These are phyloP conservation scores for Verticillium zaregamsianum DNA, from an alignment of 2,329 filamentous ascomycete species.

Conservation along the genomic window DNA sequence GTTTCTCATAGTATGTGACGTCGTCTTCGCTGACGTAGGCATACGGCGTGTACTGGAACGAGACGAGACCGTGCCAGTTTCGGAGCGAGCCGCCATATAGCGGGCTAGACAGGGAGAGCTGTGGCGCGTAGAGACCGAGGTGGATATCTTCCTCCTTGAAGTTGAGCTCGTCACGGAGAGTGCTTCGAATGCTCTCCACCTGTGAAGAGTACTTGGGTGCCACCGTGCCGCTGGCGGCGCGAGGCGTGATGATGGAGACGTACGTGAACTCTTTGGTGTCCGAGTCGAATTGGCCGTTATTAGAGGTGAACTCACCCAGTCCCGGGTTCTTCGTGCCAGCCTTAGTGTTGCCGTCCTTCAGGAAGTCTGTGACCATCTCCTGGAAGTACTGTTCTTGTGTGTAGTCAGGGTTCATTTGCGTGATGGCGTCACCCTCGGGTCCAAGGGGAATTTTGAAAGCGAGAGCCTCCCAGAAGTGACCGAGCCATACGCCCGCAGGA, in stretches of 20 bases:
- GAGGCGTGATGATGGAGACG: neutral
- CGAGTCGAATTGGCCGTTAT: neutral
- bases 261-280: neutral
- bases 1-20: neutral
- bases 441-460: neutral
- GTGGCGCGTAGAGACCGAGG: neutral
- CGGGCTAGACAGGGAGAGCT: neutral
- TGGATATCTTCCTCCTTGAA: neutral
- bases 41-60: conserved; percentile 8
- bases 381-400: neutral
- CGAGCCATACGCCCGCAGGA: conserved; percentile 1
- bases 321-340: neutral
- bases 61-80: conserved; percentile 2
- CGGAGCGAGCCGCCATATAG: neutral
- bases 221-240: neutral
- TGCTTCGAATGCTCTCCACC: neutral
- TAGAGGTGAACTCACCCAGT: neutral
- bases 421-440: neutral
- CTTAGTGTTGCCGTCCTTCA: neutral
- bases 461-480: conserved; percentile 6
- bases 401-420: neutral
- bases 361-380: neutral
- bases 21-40: conserved; percentile 1
- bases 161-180: neutral
- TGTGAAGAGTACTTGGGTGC: neutral